phyloP scores from a whole-genome alignment of 208 protist species.

The Novymonas esmeraldas region DNA sequence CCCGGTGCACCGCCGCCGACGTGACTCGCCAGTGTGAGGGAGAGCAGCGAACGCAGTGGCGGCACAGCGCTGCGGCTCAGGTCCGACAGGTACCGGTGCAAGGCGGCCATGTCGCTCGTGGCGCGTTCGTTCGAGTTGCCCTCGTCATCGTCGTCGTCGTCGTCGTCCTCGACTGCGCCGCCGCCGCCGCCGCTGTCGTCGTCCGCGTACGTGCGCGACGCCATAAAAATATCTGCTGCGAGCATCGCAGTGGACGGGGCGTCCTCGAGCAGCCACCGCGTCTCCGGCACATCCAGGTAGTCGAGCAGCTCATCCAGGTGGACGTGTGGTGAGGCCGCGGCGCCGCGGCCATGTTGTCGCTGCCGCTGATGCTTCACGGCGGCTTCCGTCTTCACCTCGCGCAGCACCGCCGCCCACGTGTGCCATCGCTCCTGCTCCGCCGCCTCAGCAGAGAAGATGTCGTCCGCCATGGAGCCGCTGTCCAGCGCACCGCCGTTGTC shows the following conservation, averaged over 20 bases:
- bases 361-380: conserved; percentile 17
- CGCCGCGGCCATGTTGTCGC: too few species aligned
- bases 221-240: conserved; percentile 19
- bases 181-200: background rate
- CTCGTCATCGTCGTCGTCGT: background rate
- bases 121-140: background rate
- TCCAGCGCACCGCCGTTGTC: background rate
- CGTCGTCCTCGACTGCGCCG: background rate
- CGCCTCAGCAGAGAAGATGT: conserved; percentile 8
- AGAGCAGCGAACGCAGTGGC: conserved; percentile 18
- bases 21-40: conserved; percentile 10
- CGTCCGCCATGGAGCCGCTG: background rate
- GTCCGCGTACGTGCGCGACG: conserved; percentile 6
- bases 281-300: conserved; percentile 17
- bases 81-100: conserved; percentile 5
- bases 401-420: conserved; percentile 10
- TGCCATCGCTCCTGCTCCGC: conserved; percentile 9
- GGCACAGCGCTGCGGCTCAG: background rate
- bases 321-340: background rate
- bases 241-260: conserved; percentile 8
- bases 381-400: conserved; percentile 18
- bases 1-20: background rate
- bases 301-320: conserved; percentile 9
- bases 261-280: conserved; percentile 25
- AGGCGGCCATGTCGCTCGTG: conserved; percentile 19